A percentile compares a stretch with the other conserved stretches of the same genome.
phyloP scores from a whole-genome alignment of 2,329 filamentous ascomycete species.

The Alternaria ethzedia region DNA sequence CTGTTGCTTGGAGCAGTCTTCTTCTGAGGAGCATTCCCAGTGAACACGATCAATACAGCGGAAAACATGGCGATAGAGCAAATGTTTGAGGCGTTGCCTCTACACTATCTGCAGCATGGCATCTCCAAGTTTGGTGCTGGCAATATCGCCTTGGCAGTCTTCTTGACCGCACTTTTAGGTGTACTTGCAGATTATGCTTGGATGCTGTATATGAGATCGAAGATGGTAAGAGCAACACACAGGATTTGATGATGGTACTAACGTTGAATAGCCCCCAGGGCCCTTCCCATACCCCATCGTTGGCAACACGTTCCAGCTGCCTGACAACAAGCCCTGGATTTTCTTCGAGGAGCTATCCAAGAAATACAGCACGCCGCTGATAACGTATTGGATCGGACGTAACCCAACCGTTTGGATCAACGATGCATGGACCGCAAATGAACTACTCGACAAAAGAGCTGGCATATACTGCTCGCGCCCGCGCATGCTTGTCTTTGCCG shows the following conservation, averaged over 20 bases:
- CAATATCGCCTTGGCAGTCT: constrained; percentile 29
- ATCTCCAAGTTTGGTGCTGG: constrained; percentile 38
- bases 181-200: constrained; percentile 54
- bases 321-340: constrained; percentile 63
- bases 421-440: constrained; percentile 57
- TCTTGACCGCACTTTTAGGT: constrained; percentile 29
- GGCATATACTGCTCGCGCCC: constrained; percentile 60
- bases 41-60: neutral
- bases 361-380: constrained; percentile 56
- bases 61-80: constrained; percentile 38
- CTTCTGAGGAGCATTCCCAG: neutral
- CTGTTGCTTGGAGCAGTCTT: neutral
- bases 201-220: constrained; percentile 59
- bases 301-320: constrained; percentile 63
- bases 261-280: constrained; percentile 56
- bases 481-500: constrained; percentile 55
- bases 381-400: constrained; percentile 62
- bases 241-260: neutral
- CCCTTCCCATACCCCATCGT: constrained; percentile 62
- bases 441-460: constrained; percentile 61
- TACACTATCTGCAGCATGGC: constrained; percentile 39
- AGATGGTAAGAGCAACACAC: constrained; percentile 49
- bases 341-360: constrained; percentile 63
- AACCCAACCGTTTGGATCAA: constrained; percentile 52
- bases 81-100: constrained; percentile 35